phyloP scores from a whole-genome alignment of 495 filamentous ascomycete genomes.

The Lophiostoma macrostomum region DNA sequence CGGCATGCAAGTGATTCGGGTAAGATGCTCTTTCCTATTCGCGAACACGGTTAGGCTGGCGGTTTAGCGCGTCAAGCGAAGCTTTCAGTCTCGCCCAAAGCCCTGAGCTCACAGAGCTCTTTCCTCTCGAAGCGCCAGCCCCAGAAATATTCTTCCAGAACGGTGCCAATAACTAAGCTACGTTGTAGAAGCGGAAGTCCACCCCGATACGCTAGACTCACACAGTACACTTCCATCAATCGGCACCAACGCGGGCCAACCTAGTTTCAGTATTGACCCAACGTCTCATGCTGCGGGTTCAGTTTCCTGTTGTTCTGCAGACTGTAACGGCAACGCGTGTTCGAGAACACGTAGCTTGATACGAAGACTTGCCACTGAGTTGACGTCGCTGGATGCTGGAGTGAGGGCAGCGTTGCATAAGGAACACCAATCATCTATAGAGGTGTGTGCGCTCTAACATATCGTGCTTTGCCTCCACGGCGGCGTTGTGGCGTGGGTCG shows the following conservation, averaged over 20 bases:
- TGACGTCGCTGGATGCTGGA: constrained; percentile 14
- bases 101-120: no score
- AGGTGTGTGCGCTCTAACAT: constrained; percentile 16
- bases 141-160: no score
- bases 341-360: constrained; percentile 24
- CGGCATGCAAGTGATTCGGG: constrained; percentile 2
- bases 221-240: constrained; percentile 27
- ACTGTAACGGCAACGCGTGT: constrained; percentile 27
- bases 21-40: constrained; percentile 7
- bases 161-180: not conserved
- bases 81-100: no score
- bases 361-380: constrained; percentile 28
- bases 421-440: constrained; percentile 11
- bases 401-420: constrained; percentile 23
- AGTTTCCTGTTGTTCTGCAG: constrained; percentile 24
- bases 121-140: no score
- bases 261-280: constrained; percentile 21
- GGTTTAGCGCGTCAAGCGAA: constrained; percentile 7
- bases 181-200: constrained; percentile 8
- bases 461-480: not conserved
- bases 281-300: constrained; percentile 16
- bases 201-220: constrained; percentile 17
- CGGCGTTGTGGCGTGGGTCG: not conserved
- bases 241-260: constrained; percentile 13
- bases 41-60: no score